Evolutionary conservation across 768 basidiomycete species (phyloP).

Genomic region (Lentinula detonsa): DNA sequence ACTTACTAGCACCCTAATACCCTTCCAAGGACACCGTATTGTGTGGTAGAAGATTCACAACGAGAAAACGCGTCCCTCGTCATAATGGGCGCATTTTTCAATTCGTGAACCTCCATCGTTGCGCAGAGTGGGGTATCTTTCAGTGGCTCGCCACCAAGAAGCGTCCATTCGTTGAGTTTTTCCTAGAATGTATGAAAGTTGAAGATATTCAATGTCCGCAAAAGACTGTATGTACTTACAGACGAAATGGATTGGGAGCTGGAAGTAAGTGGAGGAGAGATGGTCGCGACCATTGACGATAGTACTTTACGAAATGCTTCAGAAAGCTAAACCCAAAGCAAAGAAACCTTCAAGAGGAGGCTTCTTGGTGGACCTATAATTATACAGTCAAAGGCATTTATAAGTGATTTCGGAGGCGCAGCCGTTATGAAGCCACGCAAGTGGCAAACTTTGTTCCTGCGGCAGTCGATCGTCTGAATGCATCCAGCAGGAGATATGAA

Average conservation of each 20-base stretch:
- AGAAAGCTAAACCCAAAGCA: not conserved
- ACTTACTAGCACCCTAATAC: constrained; percentile 39
- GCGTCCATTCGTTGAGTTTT: not conserved
- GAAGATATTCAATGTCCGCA: not conserved
- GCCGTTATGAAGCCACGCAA: not conserved
- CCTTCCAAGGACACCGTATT: constrained; percentile 61
- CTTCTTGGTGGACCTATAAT: too few species aligned
- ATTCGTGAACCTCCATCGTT: constrained; percentile 22
- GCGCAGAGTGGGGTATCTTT: not conserved
- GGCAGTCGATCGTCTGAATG: not conserved
- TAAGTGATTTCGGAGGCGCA: too few species aligned
- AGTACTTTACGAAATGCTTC: not conserved
- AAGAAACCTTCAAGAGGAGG: not conserved
- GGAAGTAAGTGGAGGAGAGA: not conserved
- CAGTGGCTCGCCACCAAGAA: not conserved
- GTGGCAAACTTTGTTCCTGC: not conserved
- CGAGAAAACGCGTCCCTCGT: constrained; percentile 42
- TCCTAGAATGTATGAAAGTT: not conserved
- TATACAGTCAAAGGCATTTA: too few species aligned
- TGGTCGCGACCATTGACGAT: not conserved
- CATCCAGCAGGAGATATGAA: not conserved
- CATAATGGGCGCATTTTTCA: constrained; percentile 43
- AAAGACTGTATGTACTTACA: not conserved
- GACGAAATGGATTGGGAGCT: not conserved
- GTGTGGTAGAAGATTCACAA: constrained; percentile 31